Conservation (phyloP, 441 rosid species). For the Aquilaria agallochum region DNA sequence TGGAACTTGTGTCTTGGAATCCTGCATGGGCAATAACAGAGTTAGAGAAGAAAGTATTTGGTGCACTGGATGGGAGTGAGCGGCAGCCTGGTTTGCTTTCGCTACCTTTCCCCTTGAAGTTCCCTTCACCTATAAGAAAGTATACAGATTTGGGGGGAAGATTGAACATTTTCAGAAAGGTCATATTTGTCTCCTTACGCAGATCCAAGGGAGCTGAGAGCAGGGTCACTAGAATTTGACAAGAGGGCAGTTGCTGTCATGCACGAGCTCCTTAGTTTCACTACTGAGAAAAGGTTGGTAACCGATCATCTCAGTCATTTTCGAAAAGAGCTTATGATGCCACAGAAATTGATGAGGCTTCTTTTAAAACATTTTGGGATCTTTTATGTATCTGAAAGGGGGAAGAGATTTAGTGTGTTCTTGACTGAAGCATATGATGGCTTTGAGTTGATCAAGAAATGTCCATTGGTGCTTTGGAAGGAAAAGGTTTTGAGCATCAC, state of each 20-base stretch:
- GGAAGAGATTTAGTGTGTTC: constrained; percentile 85
- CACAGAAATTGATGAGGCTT: constrained; percentile 90
- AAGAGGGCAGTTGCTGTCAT: constrained; percentile 84
- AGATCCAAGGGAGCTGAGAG: constrained; percentile 57
- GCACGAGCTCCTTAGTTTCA: constrained; percentile 88
- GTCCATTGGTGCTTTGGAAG: constrained; percentile 66
- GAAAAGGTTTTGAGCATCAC: constrained; percentile 56
- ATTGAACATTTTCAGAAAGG: constrained; percentile 82
- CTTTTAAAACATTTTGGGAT: constrained; percentile 83
- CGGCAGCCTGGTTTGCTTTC: constrained; percentile 66
- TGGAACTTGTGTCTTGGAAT: constrained; percentile 76
- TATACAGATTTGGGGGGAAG: constrained; percentile 64
- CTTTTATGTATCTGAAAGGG: constrained; percentile 88
- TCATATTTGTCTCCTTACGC: constrained; percentile 80
- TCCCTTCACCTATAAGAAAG: constrained; percentile 74
- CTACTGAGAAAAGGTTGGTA: constrained; percentile 77
- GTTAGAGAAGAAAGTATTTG: constrained; percentile 64
- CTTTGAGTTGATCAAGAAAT: constrained; percentile 57
- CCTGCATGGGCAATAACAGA: constrained; percentile 77
- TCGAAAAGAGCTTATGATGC: constrained; percentile 72
- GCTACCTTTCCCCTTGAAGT: constrained; percentile 66
- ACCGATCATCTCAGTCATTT: constrained; percentile 88
- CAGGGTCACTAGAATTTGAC: constrained; percentile 82
- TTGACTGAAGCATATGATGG: constrained; percentile 78
- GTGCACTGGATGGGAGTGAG: constrained; percentile 26